Evolutionary conservation across 2,329 filamentous ascomycete genomes (phyloP), one percentile per base, ranked within the genome.

Genomic region (Grosmannia penicillata): DNA sequence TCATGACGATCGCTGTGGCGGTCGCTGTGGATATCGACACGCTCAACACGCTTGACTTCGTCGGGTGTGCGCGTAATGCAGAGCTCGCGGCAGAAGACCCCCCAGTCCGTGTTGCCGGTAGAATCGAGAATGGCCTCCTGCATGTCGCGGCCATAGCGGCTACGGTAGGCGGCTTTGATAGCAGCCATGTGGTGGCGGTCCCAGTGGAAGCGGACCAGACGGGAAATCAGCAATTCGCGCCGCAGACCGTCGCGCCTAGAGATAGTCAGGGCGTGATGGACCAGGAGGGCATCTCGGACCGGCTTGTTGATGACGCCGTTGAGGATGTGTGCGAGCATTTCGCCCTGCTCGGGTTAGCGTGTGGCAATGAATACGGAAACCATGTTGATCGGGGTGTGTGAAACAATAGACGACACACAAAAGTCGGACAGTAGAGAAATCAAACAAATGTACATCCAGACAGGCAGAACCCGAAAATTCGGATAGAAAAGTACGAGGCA

Each of bases 271-370:
- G 91, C 89, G 61, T 96, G 91, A 57, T 93, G 78, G 2, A 98
- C 67, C 3, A 96, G 76, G 27, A 95, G 70, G 4, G 89, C 85
- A 56, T 96, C 91, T 39, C 91, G 83, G 45, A 93, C 85, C 6
- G 91, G 87, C 42, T 82, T 82, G 62, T 96, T 96, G 63, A 96
- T 93, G 41, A 93, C 78, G 51, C 91, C 91, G 60, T 96, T 95
- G 52, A 98, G 78, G 49, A 96, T 84, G 58, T 96, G 91, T 0
- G 86, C 84, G 27, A 96, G 75, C 17, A 93, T 77, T 62, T 98
- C 91, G 46, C 91, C 91, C 87, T 95, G 43, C 14, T 14, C 13
- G 25, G 23, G 18, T 36, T 24, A 22, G 23, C 15, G 25, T 22
- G 13, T 31, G 29, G 8, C 30, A 5, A n/a, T 8, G 30, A 17